Evolutionary conservation across 2,329 filamentous ascomycete species (phyloP), one percentile per base, ranked within the genome.

Genomic region (Fusarium musae): DNA sequence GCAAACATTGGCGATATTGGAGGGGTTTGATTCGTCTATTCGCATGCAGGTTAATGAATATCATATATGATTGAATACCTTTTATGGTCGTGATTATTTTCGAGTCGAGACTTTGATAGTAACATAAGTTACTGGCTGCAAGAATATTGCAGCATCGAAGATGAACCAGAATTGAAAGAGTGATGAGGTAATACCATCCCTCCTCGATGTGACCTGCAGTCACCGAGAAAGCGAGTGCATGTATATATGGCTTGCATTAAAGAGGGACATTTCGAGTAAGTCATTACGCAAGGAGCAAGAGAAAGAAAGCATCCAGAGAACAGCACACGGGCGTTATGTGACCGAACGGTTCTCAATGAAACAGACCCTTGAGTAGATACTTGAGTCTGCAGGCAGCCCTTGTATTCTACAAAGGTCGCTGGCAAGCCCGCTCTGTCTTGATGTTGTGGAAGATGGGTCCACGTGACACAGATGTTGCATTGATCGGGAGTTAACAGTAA

Each of bases 391-490:
- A 56, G 47, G n/a, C 23, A 28, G 40, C 58, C 42, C 11, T 28
- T 43, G 34, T 46, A 39, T 50, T 68, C n/a, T 52, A 58, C 42
- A 32, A n/a, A 42, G 17, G 46, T 44, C 39, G 28, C 28, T 52
- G 21, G 26, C 49, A 40, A 36, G 26, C 23, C 44, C 42, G 26
- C n/a, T 26, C 65, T n/a, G 32, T 23, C 34, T 54, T 40, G 23
- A 59, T 49, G 26, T 44, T 26, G 23, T 30, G n/a, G 28, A 39
- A 19, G 44, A 43, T 19, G 26, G 46, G 30, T 36, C 43, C 69
- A 66, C 68, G 66, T 60, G 66, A 73, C 43, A 56, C 32, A 63
- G 47, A 44, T 52, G 37, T 50, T 69, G 21, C 40, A 44, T 42
- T 44, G 16, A 57, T 72, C 44, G 39, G 52, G 61, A 46, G 69